phyloP scores from a whole-genome alignment of 768 basidiomycete species.

The Gyrodon lividus region DNA sequence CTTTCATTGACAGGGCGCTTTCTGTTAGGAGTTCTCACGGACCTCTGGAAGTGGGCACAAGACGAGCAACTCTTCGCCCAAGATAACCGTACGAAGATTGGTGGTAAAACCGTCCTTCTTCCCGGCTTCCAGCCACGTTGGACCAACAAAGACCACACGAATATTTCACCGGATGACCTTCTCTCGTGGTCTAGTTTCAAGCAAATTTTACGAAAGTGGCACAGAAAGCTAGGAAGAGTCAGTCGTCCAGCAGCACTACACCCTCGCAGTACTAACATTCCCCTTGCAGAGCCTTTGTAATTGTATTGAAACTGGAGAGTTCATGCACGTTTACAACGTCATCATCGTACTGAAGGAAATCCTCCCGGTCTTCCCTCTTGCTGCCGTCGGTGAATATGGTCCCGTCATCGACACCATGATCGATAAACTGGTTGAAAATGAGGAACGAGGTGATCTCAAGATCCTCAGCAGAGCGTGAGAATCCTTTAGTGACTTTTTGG shows the following conservation, averaged over 20 bases:
- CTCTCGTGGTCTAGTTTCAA: conserved; percentile 73
- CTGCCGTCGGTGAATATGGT: conserved; percentile 56
- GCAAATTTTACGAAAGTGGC: conserved; percentile 78
- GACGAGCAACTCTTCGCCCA: conserved; percentile 73
- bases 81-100: conserved; percentile 65
- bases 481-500: neutral
- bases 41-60: conserved; percentile 76
- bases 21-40: conserved; percentile 71
- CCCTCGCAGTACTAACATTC: neutral
- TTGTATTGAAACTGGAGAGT: conserved; percentile 85
- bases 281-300: conserved; percentile 64
- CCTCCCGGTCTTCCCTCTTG: conserved; percentile 82
- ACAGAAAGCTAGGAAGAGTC: conserved; percentile 72
- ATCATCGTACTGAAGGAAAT: conserved; percentile 92
- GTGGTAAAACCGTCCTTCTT: conserved; percentile 57
- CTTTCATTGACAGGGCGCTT: conserved; percentile 67
- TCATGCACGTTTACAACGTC: conserved; percentile 98
- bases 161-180: conserved; percentile 47
- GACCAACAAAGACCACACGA: conserved; percentile 41
- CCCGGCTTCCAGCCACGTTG: conserved; percentile 68
- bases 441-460: conserved; percentile 83
- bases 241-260: conserved; percentile 16
- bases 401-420: conserved; percentile 57
- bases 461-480: conserved; percentile 74
- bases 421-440: conserved; percentile 65